Percentiles rank a stretch among this genome's conserved stretches.
phyloP scores from a whole-genome alignment of 768 basidiomycete genomes.

The Holtermanniella nyarrowii region DNA sequence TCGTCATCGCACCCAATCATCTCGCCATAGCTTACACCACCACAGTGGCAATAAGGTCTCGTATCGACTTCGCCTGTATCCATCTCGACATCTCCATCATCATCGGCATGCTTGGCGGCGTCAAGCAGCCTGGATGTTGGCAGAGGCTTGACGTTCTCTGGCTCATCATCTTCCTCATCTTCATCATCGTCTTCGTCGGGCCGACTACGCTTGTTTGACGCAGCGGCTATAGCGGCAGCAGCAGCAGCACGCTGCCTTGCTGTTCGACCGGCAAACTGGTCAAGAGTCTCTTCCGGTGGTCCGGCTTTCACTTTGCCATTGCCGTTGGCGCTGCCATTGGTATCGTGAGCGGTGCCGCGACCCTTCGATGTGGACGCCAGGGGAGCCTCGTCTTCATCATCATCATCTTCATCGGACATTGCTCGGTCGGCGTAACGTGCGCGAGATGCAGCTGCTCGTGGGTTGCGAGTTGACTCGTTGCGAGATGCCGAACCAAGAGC shows the following conservation, averaged over 20 bases:
- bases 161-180: slow-evolving; percentile 7
- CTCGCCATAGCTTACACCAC: slow-evolving; percentile 39
- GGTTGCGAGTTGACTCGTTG: neutral
- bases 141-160: neutral
- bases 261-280: slow-evolving; percentile 8
- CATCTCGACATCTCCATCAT: slow-evolving; percentile 8
- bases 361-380: neutral
- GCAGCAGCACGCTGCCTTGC: slow-evolving; percentile 34
- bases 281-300: neutral
- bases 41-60: slow-evolving; percentile 33
- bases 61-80: slow-evolving; percentile 28
- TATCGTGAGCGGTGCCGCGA: too few relatives aligned
- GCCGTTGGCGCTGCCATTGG: neutral
- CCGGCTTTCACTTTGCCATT: neutral
- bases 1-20: slow-evolving; percentile 43
- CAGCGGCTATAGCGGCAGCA: slow-evolving; percentile 2
- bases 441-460: neutral
- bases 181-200: slow-evolving; percentile 25
- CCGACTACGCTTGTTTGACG: slow-evolving; percentile 17
- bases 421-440: neutral
- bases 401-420: neutral
- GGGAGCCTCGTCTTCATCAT: neutral
- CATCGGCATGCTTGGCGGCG: neutral
- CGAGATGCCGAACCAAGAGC: neutral
- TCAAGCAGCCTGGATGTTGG: neutral